phyloP scores from a whole-genome alignment of 306 rosid genomes.

The Oemleria cerasiformis region DNA sequence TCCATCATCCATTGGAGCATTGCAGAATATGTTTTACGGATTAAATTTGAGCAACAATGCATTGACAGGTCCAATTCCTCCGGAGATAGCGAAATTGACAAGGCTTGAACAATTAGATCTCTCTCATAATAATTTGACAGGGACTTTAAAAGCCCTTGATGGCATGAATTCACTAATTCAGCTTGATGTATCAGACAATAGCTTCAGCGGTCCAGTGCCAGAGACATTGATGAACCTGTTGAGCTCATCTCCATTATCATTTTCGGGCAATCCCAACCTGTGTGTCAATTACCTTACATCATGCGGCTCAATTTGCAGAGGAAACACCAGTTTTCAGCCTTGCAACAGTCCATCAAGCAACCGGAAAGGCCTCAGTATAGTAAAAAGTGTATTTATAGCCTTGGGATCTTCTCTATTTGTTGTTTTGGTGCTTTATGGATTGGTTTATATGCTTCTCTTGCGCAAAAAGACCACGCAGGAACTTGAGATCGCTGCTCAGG shows the following conservation, averaged over 20 bases:
- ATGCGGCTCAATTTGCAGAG: constrained; percentile 32
- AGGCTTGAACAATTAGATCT: constrained; percentile 45
- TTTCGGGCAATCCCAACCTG: constrained; percentile 55
- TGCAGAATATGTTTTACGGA: constrained; percentile 43
- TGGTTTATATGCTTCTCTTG: constrained; percentile 29
- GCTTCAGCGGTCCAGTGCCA: constrained; percentile 62
- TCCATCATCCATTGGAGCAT: constrained; percentile 56
- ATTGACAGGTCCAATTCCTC: constrained; percentile 62
- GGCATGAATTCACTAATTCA: constrained; percentile 38
- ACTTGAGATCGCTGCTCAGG: constrained; percentile 23
- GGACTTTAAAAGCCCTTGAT: constrained; percentile 45
- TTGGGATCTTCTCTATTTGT: constrained; percentile 51
- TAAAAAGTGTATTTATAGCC: constrained; percentile 45
- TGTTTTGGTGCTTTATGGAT: constrained; percentile 36
- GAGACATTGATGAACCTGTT: constrained; percentile 42
- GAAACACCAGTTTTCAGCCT: constrained; percentile 32
- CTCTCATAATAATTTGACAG: constrained; percentile 76
- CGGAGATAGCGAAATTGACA: constrained; percentile 39
- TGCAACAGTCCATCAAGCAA: constrained; percentile 40
- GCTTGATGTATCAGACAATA: constrained; percentile 62
- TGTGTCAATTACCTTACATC: constrained; percentile 48
- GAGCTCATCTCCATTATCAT: constrained; percentile 41
- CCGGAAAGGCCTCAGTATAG: constrained; percentile 33
- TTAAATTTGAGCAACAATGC: constrained; percentile 77
- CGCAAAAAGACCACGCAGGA: constrained; percentile 37